Conservation (phyloP, 1,139 yeast genomes). For the Saccharomycopsis crataegensis region DNA sequence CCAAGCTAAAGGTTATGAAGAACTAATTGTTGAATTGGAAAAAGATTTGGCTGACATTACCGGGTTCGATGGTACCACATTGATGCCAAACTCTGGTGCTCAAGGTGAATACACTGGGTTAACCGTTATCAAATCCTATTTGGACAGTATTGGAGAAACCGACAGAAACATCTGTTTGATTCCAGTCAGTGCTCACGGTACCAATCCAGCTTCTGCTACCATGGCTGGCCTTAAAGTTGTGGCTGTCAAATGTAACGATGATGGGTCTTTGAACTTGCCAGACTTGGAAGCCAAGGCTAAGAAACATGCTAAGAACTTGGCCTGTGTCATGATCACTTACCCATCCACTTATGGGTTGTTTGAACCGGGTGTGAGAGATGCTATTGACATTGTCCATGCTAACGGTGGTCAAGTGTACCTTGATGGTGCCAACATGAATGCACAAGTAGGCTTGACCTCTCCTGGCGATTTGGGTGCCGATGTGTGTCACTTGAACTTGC, state of each 20-base stretch:
- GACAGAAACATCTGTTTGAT: conserved; percentile 82
- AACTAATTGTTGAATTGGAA: conserved; percentile 69
- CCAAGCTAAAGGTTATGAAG: conserved; percentile 80
- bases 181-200: conserved; percentile 97
- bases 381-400: conserved; percentile 75
- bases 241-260: conserved; percentile 75
- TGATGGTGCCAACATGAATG: conserved; percentile 99
- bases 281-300: conserved; percentile 72
- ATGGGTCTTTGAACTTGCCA: conserved; percentile 78
- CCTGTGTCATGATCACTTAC: conserved; percentile 93
- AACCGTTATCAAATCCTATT: conserved; percentile 75
- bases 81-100: conserved; percentile 97
- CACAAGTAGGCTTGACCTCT: conserved; percentile 94
- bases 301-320: conserved; percentile 60
- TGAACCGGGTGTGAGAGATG: conserved; percentile 83
- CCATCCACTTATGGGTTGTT: conserved; percentile 96
- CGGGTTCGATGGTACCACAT: conserved; percentile 87
- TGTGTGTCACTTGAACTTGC: conserved; percentile 93
- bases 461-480: conserved; percentile 99
- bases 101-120: conserved; percentile 97
- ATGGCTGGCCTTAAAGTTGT: conserved; percentile 95
- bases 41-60: conserved; percentile 85
- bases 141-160: conserved; percentile 62
- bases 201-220: conserved; percentile 97
- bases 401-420: conserved; percentile 93